Base-by-base conservation (phyloP, 2,329 filamentous ascomycete genomes). In the Catunica adiposa region DNA sequence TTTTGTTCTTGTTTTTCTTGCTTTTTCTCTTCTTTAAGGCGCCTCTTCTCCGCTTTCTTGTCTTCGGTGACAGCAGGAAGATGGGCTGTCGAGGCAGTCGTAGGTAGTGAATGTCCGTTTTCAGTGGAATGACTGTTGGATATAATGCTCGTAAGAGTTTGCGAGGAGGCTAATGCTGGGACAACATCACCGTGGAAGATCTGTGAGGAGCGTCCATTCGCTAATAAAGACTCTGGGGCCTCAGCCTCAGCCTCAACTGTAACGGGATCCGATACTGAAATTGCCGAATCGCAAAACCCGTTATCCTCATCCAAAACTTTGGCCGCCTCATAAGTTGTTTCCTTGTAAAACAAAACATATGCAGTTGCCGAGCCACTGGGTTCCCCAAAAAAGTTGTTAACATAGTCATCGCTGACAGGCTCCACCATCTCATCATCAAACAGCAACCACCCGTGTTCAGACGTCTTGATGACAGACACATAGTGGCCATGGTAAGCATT, bases 351-450 rank as follows among this genome's bases (percentile, higher is more conserved):
- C 8, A 98, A 73, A 15, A 98, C 89, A 64, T 98, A 98, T 29
- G 92, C 92, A 63, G 89, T 96, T 8, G 92, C 92, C 67, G 94
- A 80, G 2, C 88, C 89, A 0, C 84, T 83, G 64, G 86, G 88
- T 66, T 96, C 92, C 15, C 92, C 92, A 63, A 98, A 98, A 70
- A 98, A 98, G 66, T 95, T 96, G 61, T 84, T 80, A 38, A 98
- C 92, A 64, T 94, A 98, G 65, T 86, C 83, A 68, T 96, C 96
- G 67, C 96, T 89, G 3, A 98, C 92, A 0, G 92, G 92, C 67
- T 98, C 92, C 3, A 98, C 92, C 80, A 97, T 89, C 70, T 98
- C 92, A 64, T 98, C 92, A 62, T 98, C 92, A 63, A 98, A 98
- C 4, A 98, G 71, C 44, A 98, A 72, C 92, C 92, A 98, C 26